These are phyloP conservation scores for Ganoderma resinaceum DNA, from an alignment of 1,284 basidiomycete genomes.

Conservation along the genomic window DNA sequence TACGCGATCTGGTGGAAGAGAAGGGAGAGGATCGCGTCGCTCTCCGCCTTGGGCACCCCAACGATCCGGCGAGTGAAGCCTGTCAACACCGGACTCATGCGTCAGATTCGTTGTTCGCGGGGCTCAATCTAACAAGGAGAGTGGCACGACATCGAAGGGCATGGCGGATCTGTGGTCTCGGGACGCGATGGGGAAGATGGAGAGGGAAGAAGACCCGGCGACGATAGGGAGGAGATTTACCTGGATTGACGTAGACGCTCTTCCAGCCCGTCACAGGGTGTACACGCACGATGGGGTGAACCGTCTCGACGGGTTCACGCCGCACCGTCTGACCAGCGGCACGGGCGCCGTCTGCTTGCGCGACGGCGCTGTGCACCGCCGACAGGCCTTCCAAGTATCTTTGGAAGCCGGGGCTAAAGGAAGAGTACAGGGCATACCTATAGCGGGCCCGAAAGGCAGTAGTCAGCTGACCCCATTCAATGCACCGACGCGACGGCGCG, in stretches of 20 bases:
- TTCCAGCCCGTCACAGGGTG: constrained; percentile 87
- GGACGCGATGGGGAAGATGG: not conserved
- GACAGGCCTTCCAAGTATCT: constrained; percentile 69
- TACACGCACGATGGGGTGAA: constrained; percentile 73
- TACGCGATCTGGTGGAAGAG: constrained; percentile 69
- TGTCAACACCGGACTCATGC: constrained; percentile 29
- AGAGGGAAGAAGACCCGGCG: not conserved
- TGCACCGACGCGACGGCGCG: not conserved
- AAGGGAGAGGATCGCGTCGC: constrained; percentile 73
- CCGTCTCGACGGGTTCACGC: constrained; percentile 71
- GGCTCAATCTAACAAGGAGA: constrained; percentile 1
- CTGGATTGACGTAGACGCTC: constrained; percentile 76
- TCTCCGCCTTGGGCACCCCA: constrained; percentile 82
- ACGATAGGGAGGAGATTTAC: constrained; percentile 44
- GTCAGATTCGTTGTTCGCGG: constrained; percentile 15
- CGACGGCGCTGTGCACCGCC: constrained; percentile 73
- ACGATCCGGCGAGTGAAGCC: constrained; percentile 77
- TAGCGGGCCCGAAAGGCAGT: constrained; percentile 28
- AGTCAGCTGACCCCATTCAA: constrained; percentile 24
- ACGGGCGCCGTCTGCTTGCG: constrained; percentile 71
- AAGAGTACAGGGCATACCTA: constrained; percentile 74
- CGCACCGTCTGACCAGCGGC: constrained; percentile 71
- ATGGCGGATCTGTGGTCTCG: not conserved
- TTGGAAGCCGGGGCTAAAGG: constrained; percentile 71
- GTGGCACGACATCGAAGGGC: not conserved